Evolutionary conservation across 805 yeast species (phyloP).

Genomic region (Metschnikowia kofuensis): DNA sequence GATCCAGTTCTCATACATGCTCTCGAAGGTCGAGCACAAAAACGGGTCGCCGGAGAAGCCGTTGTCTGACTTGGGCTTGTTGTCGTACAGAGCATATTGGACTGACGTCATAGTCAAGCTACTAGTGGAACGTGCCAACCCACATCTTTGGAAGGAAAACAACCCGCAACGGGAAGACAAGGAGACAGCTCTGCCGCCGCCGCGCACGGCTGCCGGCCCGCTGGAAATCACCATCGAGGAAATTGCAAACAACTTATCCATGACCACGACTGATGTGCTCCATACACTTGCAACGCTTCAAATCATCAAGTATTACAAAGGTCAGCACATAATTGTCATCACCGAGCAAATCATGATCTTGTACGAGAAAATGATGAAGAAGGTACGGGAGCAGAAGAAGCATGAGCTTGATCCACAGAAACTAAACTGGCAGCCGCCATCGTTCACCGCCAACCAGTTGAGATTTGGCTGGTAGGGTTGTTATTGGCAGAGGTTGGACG

Average conservation of each 20-base stretch:
- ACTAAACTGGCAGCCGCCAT: conserved; percentile 92
- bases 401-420: conserved; percentile 71
- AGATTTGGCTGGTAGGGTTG: conserved; percentile 97
- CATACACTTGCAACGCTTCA: conserved; percentile 91
- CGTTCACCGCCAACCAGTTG: conserved; percentile 91
- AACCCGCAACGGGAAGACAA: conserved; percentile 34
- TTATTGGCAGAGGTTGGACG: too few species aligned
- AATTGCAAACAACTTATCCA: conserved; percentile 77
- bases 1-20: conserved; percentile 90
- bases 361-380: conserved; percentile 59
- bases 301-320: conserved; percentile 88
- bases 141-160: conserved; percentile 36
- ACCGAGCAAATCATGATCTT: conserved; percentile 78
- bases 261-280: conserved; percentile 94
- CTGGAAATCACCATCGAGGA: conserved; percentile 82
- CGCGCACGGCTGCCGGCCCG: conserved; percentile 18
- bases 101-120: conserved; percentile 80
- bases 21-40: conserved; percentile 84
- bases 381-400: conserved; percentile 62
- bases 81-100: conserved; percentile 96
- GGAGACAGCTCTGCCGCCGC: conserved; percentile 21
- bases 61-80: conserved; percentile 85
- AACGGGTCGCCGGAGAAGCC: conserved; percentile 98
- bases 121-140: conserved; percentile 56
- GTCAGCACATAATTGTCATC: conserved; percentile 85